These are phyloP conservation scores for Pharnaceum exiguum DNA, from an alignment of 148 eudicot species.

Conservation along the genomic window DNA sequence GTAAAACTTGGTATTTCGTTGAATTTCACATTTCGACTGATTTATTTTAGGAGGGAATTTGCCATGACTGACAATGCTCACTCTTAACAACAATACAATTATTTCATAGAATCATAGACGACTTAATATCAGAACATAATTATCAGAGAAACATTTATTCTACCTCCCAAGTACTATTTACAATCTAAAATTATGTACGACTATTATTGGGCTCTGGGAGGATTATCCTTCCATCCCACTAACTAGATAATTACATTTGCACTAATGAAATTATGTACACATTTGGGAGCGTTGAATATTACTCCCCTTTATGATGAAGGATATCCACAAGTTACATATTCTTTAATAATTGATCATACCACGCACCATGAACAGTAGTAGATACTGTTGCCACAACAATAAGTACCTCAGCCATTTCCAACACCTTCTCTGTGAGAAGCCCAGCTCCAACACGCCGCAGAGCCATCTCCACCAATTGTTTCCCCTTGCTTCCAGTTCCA, in stretches of 20 bases:
- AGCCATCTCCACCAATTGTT: slow-evolving; percentile 31
- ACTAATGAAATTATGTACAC: slow-evolving; percentile 4
- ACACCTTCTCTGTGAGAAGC: slow-evolving; percentile 31
- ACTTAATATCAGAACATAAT: neutral
- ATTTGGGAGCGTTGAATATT: neutral
- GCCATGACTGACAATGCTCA: no score
- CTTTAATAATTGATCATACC: slow-evolving; percentile 44
- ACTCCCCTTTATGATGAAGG: slow-evolving; percentile 1
- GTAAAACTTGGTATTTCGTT: no score
- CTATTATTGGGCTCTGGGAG: neutral
- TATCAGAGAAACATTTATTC: neutral
- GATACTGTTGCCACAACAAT: slow-evolving; percentile 44
- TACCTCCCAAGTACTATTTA: slow-evolving; percentile 1
- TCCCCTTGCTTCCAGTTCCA: slow-evolving; percentile 41
- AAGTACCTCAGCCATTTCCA: slow-evolving; percentile 33
- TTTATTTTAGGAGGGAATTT: no score
- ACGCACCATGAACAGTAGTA: slow-evolving; percentile 36
- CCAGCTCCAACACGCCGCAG: slow-evolving; percentile 49
- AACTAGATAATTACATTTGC: slow-evolving; percentile 7
- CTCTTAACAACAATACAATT: no score
- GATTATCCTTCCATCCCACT: neutral
- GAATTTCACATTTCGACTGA: no score
- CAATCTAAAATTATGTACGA: neutral
- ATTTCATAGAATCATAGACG: neutral
- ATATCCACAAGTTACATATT: slow-evolving; percentile 13